Evolutionary conservation across 73 alveolate species (phyloP), one percentile per base, ranked within the genome.

Genomic region (Paraurostyla sp.): DNA sequence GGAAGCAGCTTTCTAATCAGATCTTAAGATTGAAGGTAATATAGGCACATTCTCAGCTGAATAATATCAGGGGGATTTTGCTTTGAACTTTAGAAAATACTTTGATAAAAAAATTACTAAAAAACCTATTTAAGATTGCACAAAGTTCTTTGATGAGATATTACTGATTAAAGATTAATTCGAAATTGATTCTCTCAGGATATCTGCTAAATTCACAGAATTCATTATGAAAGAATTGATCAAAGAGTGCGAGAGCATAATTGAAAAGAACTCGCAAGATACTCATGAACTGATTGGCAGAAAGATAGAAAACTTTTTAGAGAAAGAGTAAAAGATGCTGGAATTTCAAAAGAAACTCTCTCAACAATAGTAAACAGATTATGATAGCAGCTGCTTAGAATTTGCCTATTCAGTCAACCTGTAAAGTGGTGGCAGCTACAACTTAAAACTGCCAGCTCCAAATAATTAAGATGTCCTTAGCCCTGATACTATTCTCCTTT

Each of bases 401-500:
- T 91, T 59, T 48, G 32, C 78, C 42, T 90, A 62, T 20, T 59
- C 71, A 22, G 92, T 93, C 52, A 50, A 75, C 7, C 86, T 96
- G 27, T 96, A 96, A 92, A 92, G 98, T 93, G 98, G 99, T 0
- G 98, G 97, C 51, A 58, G 85, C 71, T 96, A 90, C 87, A 75
- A 91, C 45, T 73, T 87, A 80, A 91, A 69, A 59, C 42, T 83
- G 40, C 88, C 76, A 1, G 94, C 93, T 16, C 75, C 91, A 65
- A 90, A 97, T 32, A 94, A 95, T 75, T 54, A 93, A 16, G 91
- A 92, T 35, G 80, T 88, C 48, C 93, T 97, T 25, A 60, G 94
- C 43, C 91, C 97, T 18, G 99, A 96, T 86, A 93, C 95, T 9
- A 96, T 97, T 36, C 65, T 96, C 25, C 87, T 97, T 20, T 80